These are phyloP conservation scores for Pseudevernia furfuracea DNA, from an alignment of 495 filamentous ascomycete species.

Conservation along the genomic window DNA sequence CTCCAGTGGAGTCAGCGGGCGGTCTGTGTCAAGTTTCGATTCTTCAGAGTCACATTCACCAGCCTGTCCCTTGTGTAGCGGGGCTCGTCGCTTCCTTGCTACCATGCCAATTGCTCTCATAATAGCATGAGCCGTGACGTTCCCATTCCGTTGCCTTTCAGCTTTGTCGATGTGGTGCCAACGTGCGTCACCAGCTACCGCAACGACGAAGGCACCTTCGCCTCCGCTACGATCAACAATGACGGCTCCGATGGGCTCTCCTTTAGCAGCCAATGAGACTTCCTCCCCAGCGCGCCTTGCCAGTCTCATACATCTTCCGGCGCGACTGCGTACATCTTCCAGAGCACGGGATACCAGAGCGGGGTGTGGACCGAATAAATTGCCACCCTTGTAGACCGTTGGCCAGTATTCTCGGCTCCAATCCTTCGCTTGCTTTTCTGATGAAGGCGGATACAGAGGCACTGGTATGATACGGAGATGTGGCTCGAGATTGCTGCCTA, in stretches of 20 bases:
- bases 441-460: constrained; percentile 69
- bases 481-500: constrained; percentile 34
- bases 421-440: constrained; percentile 59
- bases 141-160: constrained; percentile 45
- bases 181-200: constrained; percentile 71
- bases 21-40: constrained; percentile 10
- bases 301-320: constrained; percentile 56
- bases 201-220: constrained; percentile 45
- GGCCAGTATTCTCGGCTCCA: constrained; percentile 84
- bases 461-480: constrained; percentile 50
- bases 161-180: constrained; percentile 34
- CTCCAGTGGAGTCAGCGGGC: constrained; percentile 37
- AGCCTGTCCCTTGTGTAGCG: not conserved
- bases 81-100: constrained; percentile 47
- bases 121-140: constrained; percentile 72
- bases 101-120: constrained; percentile 86
- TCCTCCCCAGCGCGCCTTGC: constrained; percentile 57
- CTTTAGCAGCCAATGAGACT: constrained; percentile 47
- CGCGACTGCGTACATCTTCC: constrained; percentile 49
- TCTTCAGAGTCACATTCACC: constrained; percentile 1
- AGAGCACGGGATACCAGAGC: constrained; percentile 40
- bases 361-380: constrained; percentile 68
- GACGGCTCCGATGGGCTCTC: constrained; percentile 71
- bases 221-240: constrained; percentile 51
- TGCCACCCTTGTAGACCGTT: constrained; percentile 73